Percentiles rank a stretch among this genome's conserved stretches.
Evolutionary conservation across 2,329 filamentous ascomycete species (phyloP).

Genomic region (Ophiostoma angusticollis): DNA sequence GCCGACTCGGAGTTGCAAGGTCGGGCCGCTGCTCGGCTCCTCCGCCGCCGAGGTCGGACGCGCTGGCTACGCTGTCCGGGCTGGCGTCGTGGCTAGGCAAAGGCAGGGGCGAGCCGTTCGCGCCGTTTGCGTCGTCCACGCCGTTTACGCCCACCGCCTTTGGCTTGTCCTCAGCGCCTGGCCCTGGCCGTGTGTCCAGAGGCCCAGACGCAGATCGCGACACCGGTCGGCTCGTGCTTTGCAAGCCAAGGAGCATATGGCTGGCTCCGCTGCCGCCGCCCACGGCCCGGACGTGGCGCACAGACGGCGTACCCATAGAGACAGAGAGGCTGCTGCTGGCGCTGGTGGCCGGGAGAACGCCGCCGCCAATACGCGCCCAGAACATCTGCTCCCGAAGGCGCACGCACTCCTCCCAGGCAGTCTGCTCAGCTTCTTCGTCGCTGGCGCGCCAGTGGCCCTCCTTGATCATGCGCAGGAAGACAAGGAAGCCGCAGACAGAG

Average conservation of each 20-base stretch:
- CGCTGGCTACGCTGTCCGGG: not conserved
- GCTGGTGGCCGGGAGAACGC: constrained; percentile 56
- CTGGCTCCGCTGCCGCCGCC: constrained; percentile 2
- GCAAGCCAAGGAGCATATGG: constrained; percentile 2
- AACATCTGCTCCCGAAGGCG: constrained; percentile 90
- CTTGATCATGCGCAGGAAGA: constrained; percentile 80
- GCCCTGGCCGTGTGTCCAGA: too few relatives aligned
- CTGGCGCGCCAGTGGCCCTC: constrained; percentile 85
- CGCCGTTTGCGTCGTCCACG: too few relatives aligned
- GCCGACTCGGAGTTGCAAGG: not conserved
- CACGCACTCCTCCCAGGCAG: constrained; percentile 91
- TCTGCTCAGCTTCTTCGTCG: constrained; percentile 69
- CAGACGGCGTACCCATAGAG: not conserved
- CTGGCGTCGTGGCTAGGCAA: constrained; percentile 4
- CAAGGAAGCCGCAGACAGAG: constrained; percentile 82
- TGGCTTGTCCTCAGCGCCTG: not conserved
- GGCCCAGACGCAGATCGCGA: too few relatives aligned
- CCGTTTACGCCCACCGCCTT: constrained; percentile 2
- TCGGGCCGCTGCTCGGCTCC: too few relatives aligned
- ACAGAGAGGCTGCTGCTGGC: not conserved
- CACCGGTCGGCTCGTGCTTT: too few relatives aligned
- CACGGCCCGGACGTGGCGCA: constrained; percentile 3
- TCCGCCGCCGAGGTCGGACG: too few relatives aligned
- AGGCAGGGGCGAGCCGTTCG: constrained; percentile 1
- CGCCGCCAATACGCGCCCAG: constrained; percentile 85